phyloP scores from a whole-genome alignment of 208 protist species.

The Acanthamoeba healyi region DNA sequence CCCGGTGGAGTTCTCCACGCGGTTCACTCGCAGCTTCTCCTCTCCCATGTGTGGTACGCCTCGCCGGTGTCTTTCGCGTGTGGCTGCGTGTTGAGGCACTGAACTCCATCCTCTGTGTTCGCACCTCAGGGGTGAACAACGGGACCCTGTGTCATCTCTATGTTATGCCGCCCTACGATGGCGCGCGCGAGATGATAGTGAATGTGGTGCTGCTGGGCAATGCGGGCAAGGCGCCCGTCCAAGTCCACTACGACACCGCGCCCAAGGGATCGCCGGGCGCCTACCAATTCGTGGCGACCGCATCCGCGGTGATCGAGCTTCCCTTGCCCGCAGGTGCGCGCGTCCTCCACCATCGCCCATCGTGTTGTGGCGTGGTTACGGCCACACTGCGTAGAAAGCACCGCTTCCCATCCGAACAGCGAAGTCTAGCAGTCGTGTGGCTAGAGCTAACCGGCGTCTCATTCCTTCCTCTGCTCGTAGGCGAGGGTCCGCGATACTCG shows the following conservation, averaged over 20 bases:
- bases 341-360: neutral
- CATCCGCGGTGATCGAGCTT: neutral
- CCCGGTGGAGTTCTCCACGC: neutral
- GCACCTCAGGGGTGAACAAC: slow-evolving; percentile 40
- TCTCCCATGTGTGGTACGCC: neutral
- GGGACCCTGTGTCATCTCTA: neutral
- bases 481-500: slow-evolving; percentile 1
- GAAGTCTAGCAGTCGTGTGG: too few relatives aligned
- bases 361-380: too few relatives aligned
- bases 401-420: too few relatives aligned
- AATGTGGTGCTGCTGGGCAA: neutral
- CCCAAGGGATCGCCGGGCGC: neutral
- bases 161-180: slow-evolving; percentile 24
- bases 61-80: neutral
- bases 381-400: too few relatives aligned
- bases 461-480: neutral
- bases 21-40: slow-evolving; percentile 6
- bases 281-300: neutral
- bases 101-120: too few relatives aligned
- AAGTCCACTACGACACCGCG: neutral
- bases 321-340: neutral
- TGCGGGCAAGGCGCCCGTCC: neutral
- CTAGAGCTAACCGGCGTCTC: too few relatives aligned
- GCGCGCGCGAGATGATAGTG: slow-evolving; percentile 1
- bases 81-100: neutral